phyloP scores from a whole-genome alignment of 139 green algal genomes.

The Chlorella sp. region DNA sequence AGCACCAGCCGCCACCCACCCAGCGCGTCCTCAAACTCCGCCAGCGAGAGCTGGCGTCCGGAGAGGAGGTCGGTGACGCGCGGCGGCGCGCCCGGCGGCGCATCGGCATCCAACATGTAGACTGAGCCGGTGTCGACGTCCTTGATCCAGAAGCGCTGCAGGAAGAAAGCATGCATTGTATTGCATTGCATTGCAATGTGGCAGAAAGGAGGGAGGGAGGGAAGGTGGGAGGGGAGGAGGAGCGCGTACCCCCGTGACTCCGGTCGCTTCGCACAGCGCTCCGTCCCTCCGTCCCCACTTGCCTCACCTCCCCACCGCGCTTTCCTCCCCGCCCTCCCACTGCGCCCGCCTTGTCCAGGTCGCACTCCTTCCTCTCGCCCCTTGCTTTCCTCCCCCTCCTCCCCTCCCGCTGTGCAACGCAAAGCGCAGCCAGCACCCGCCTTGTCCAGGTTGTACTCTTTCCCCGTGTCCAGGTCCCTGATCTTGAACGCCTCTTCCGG shows the following conservation, averaged over 20 bases:
- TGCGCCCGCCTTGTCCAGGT: no score
- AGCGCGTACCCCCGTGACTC: no score
- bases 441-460: slow-evolving; percentile 42
- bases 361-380: no score
- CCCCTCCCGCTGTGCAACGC: no score
- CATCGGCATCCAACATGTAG: slow-evolving; percentile 40
- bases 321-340: no score
- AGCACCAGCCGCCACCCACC: no score
- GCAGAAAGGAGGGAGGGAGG: not conserved
- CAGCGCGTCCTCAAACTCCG: slow-evolving; percentile 50
- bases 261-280: no score
- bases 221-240: not conserved
- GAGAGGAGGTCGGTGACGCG: slow-evolving; percentile 38
- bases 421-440: slow-evolving; percentile 9
- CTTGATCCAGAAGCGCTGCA: slow-evolving; percentile 50
- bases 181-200: no score
- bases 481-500: slow-evolving; percentile 39
- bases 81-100: not conserved
- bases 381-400: no score
- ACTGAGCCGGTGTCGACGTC: slow-evolving; percentile 52
- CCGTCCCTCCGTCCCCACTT: no score
- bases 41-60: slow-evolving; percentile 16
- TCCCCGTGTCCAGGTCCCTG: slow-evolving; percentile 44
- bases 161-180: no score
- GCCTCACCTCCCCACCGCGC: no score